Evolutionary conservation across 2,329 filamentous ascomycete species (phyloP).

Genomic region (Bipolaris bicolor): DNA sequence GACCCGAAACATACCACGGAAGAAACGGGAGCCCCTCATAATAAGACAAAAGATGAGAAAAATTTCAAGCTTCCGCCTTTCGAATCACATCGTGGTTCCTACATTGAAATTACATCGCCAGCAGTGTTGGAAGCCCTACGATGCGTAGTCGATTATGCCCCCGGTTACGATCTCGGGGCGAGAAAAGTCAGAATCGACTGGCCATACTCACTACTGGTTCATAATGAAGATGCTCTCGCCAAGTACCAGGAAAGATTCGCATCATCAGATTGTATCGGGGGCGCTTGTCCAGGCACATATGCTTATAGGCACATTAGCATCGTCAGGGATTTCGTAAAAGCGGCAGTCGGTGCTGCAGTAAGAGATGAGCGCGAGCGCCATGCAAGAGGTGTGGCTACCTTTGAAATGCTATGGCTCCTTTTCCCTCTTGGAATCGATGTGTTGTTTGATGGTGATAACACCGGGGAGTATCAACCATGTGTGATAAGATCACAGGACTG

Average conservation of each 20-base stretch:
- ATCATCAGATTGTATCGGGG: neutral
- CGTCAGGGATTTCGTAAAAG: neutral
- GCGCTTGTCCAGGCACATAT: neutral
- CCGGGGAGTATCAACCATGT: neutral
- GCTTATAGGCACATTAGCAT: neutral
- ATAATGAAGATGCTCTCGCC: neutral
- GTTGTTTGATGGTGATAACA: neutral
- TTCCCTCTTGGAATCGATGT: neutral
- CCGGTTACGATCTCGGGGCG: neutral
- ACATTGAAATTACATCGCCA: neutral
- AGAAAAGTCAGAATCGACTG: neutral
- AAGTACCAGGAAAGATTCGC: neutral
- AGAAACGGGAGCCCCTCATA: neutral
- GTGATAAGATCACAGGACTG: neutral
- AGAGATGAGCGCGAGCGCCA: neutral
- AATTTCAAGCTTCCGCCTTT: neutral
- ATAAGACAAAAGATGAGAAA: neutral
- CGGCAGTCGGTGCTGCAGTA: neutral
- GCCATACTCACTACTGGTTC: neutral
- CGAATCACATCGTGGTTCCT: neutral
- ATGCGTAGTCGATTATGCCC: neutral
- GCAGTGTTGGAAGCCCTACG: slow-evolving; percentile 1
- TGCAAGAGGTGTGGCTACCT: neutral
- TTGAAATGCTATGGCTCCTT: slow-evolving; percentile 1
- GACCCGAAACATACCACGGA: neutral